These are phyloP conservation scores for Dactylellina leptospora DNA, from an alignment of 2,329 filamentous ascomycete species.

Conservation along the genomic window DNA sequence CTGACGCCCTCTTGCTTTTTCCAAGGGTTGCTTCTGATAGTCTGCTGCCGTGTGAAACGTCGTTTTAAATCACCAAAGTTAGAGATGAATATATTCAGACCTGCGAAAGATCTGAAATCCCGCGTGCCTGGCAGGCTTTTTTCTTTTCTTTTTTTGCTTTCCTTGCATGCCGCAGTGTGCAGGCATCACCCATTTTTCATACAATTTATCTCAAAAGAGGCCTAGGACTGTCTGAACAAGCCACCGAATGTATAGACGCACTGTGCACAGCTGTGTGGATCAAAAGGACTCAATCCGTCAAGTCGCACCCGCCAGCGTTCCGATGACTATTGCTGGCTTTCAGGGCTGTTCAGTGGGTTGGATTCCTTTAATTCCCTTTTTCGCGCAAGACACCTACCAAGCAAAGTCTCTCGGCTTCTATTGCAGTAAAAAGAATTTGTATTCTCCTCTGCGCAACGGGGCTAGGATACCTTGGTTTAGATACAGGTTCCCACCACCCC, in stretches of 20 bases:
- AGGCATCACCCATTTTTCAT: not conserved
- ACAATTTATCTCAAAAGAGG: not conserved
- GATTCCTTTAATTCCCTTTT: no score
- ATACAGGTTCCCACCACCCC: constrained; percentile 8
- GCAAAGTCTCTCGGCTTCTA: no score
- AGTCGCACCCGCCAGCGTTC: no score
- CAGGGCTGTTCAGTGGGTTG: no score
- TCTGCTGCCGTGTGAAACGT: constrained; percentile 13
- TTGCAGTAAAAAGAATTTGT: constrained; percentile 10
- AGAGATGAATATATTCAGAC: not conserved
- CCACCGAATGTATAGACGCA: constrained; percentile 8
- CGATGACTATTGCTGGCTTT: no score
- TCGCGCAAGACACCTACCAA: not conserved
- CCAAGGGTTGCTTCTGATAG: not conserved
- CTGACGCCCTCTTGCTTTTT: not conserved
- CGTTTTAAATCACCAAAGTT: not conserved
- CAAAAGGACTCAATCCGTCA: not conserved
- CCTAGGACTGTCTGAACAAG: constrained; percentile 2
- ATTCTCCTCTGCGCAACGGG: constrained; percentile 23
- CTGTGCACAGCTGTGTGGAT: no score
- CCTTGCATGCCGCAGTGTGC: not conserved
- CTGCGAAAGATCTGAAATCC: not conserved
- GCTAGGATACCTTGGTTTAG: constrained; percentile 28
- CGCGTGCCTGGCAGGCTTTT: not conserved
- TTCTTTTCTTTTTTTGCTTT: not conserved